These are phyloP conservation scores for Cymbopogon citratus DNA, from an alignment of 176 grass and related monocot species.

Conservation along the genomic window DNA sequence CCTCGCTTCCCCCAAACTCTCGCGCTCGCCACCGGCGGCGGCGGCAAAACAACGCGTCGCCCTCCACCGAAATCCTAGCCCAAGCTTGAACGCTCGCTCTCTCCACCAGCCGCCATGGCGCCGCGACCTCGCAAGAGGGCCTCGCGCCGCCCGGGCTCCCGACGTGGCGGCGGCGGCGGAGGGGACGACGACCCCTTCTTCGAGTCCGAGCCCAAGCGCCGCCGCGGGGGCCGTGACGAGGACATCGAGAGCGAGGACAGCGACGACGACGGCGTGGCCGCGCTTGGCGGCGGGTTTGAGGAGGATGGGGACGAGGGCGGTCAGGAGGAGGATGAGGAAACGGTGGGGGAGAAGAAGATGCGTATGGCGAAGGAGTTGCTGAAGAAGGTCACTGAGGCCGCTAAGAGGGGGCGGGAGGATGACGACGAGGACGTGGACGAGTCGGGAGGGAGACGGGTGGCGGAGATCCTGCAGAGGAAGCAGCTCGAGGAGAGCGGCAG, in stretches of 20 bases:
- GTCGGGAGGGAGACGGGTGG: constrained; percentile 38
- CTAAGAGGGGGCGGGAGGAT: constrained; percentile 49
- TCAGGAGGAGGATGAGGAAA: constrained; percentile 50
- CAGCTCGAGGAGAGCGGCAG: constrained; percentile 81
- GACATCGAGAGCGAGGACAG: constrained; percentile 63
- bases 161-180: constrained; percentile 23
- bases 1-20: neutral
- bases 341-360: constrained; percentile 70
- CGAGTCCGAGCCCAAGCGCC: constrained; percentile 59
- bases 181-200: constrained; percentile 61
- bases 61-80: neutral
- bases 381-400: constrained; percentile 37
- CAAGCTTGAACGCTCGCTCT: neutral
- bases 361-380: constrained; percentile 67
- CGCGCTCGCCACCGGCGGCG: neutral
- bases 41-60: neutral
- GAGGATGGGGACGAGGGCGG: constrained; percentile 28
- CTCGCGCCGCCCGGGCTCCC: constrained; percentile 11
- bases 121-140: constrained; percentile 33
- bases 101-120: constrained; percentile 15
- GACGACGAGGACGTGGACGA: constrained; percentile 38
- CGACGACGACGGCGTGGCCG: constrained; percentile 34
- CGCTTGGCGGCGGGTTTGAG: neutral
- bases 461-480: constrained; percentile 57
- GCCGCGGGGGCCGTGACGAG: constrained; percentile 37